Conservation (phyloP, 2,329 filamentous ascomycete species). For the Mariannaea elegans region DNA sequence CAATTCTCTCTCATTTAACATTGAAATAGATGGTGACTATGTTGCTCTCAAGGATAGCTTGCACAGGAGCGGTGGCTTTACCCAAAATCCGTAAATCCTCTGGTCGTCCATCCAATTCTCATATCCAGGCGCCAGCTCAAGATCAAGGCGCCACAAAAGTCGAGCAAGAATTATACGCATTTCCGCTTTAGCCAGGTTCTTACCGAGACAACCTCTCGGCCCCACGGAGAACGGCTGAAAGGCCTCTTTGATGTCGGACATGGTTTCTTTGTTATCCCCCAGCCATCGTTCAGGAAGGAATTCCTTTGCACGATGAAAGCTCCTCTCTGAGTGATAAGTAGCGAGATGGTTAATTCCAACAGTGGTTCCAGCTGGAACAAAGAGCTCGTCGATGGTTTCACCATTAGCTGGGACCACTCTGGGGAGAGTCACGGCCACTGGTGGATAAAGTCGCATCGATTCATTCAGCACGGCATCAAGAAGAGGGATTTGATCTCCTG, state of each 20-base stretch:
- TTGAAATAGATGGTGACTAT: no score
- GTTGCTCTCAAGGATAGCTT: slow-evolving; percentile 1
- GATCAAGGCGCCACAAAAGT: slow-evolving; percentile 31
- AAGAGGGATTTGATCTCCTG: slow-evolving; percentile 12
- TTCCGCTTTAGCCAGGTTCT: slow-evolving; percentile 32
- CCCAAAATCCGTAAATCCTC: slow-evolving; percentile 35
- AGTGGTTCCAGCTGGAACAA: slow-evolving; percentile 26
- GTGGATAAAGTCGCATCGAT: slow-evolving; percentile 31
- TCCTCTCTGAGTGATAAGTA: slow-evolving; percentile 21
- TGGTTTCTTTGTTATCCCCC: neutral
- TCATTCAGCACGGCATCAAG: slow-evolving; percentile 30
- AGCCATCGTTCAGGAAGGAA: slow-evolving; percentile 32
- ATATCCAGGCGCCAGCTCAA: slow-evolving; percentile 21
- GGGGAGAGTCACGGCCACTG: slow-evolving; percentile 29
- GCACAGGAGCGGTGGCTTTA: slow-evolving; percentile 27
- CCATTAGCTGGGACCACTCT: slow-evolving; percentile 21
- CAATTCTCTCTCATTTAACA: no score
- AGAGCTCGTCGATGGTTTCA: slow-evolving; percentile 23
- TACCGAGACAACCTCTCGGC: slow-evolving; percentile 28
- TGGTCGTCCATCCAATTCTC: slow-evolving; percentile 27
- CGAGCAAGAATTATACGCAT: slow-evolving; percentile 28
- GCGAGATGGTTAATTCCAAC: slow-evolving; percentile 31
- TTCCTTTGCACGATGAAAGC: slow-evolving; percentile 15
- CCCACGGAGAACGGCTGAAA: slow-evolving; percentile 33
- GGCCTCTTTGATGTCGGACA: slow-evolving; percentile 9